Evolutionary conservation across 768 basidiomycete species (phyloP), one percentile per base, ranked within the genome.

Genomic region (Tephrocybe rancida): DNA sequence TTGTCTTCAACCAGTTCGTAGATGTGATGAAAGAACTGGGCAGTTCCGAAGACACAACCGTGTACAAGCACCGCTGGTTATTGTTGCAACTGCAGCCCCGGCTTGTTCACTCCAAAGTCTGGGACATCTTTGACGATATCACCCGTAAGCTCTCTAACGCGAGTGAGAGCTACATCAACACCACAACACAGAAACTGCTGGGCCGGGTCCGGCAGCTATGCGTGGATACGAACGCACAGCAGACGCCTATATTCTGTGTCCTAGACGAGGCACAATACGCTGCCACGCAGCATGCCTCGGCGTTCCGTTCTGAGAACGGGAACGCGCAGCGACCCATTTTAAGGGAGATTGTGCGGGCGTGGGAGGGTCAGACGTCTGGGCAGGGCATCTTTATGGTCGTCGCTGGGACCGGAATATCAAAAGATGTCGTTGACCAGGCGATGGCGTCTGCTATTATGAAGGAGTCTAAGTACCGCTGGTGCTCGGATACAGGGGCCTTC

Each of bases 381-480:
- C 70, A 73, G 27, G 71, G 73, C 2, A 70, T 79, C 9, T 74
- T 73, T 47, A 72, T 79, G 70, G 70, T 76, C 8, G 69, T 79
- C 4, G 73, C 75, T 2, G 77, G 77, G 5, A 79, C 76, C 3
- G 76, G 75, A 1, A 73, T 79, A 14, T 76, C 75, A 11, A 77
- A 77, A 59, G 71, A 74, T 48, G 70, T 73, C 13, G 74, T 79
- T 6, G 73, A 76, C 52, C 72, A 72, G 48, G 74, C 75, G 0
- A 75, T 78, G 73, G 69, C 75, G 2, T 75, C 73, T 5, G 76
- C 73, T 1, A 71, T 77, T 44, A 77, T 78, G 75, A 78, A 78
- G 54, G 75, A 75, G 27, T 75, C 75, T 0, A 64, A 64, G 19
- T 77, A 78, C 52, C 72, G 76, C 4, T 74, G 73, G 73, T 76